These are phyloP conservation scores for Tuber borchii DNA, from an alignment of 495 filamentous ascomycete species.

Conservation along the genomic window DNA sequence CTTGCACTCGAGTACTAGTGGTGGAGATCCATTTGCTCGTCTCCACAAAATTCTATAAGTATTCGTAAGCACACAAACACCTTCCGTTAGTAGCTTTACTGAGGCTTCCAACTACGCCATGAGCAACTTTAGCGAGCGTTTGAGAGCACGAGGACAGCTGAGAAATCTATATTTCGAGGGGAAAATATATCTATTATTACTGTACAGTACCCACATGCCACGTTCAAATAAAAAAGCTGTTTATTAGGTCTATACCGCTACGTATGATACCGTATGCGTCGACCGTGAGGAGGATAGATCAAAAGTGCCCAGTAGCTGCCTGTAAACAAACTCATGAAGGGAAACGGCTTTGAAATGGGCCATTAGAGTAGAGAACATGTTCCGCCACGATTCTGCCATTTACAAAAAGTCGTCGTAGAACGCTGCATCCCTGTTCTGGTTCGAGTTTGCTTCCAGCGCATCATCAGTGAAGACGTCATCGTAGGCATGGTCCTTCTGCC, in stretches of 20 bases:
- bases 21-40: not conserved
- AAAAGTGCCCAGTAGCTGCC: not conserved
- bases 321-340: not conserved
- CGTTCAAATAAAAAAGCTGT: not conserved
- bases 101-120: not conserved
- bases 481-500: conserved; percentile 90
- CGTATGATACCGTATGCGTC: not conserved
- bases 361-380: not conserved
- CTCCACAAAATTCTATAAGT: not conserved
- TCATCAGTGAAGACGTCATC: conserved; percentile 73
- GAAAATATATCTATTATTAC: not conserved
- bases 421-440: conserved; percentile 57
- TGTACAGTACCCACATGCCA: not conserved
- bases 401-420: conserved; percentile 74
- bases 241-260: not conserved
- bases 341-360: not conserved
- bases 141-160: not conserved
- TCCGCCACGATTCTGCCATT: not conserved
- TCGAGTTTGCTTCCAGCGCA: conserved; percentile 57
- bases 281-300: not conserved
- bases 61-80: not conserved
- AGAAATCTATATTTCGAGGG: not conserved
- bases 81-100: not conserved
- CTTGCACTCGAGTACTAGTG: not conserved
- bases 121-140: not conserved